Base-by-base conservation (phyloP, 2,329 filamentous ascomycete genomes). In the Diaporthe sp. region DNA sequence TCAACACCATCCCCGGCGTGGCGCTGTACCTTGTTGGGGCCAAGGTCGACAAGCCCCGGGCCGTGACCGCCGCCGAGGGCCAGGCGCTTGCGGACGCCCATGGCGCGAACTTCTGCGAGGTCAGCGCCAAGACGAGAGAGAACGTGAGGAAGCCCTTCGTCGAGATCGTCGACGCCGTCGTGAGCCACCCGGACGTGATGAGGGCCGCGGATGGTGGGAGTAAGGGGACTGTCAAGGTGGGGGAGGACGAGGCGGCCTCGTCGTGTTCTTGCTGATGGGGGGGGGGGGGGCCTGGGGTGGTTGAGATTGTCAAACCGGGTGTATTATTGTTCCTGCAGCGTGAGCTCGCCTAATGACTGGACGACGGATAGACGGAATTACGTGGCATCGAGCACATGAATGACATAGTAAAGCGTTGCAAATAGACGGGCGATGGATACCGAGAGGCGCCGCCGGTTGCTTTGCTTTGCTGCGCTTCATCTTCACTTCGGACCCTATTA, bases 81-180 rank as follows among this genome's bases (percentile, higher is more conserved):
- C 81, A 82, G 71, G 84, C 83, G 19, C 83, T 90, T 62, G 89
- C 88, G 2, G 82, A 84, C 65, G 83, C 84, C 17, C 85, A 88
- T 73, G 85, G 85, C 17, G 85, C 85, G 4, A 81, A 83, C 9
- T 90, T 90, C 81, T 89, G 88, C 78, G 89, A 91, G 82, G 87
- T 87, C 58, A 90, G 88, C 80, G 84, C 87, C 60, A 89, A 89
- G 83, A 89, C 88, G 34, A 83, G 87, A 67, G 87, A 89, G 79
- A 87, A 89, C 79, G 85, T 90, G 31, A 82, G 85, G 76, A 83
- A 82, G 79, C 86, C 88, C 25, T 91, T 91, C 79, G 82, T 89
- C 62, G 88, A 89, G 71, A 84, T 89, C 61, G 87, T 90, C 39
- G 86, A 88, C 78, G 82, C 82, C 76, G 87, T 90, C 76, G 85